Evolutionary conservation across 441 rosid species (phyloP).

Genomic region (Mallotus japonicus): DNA sequence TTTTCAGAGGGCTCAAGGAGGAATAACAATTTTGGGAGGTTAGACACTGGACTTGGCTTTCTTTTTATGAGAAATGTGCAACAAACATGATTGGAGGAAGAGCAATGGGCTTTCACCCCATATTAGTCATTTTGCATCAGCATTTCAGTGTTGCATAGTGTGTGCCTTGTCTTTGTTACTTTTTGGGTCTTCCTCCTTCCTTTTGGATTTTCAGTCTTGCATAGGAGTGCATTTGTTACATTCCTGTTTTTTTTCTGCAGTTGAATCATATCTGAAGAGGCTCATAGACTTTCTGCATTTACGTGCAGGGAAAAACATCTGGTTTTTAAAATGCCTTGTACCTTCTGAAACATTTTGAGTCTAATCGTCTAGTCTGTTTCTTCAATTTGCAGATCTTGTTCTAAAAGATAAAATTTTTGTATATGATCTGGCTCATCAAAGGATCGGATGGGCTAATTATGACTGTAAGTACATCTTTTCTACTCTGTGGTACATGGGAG

Average conservation of each 20-base stretch:
- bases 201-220: not conserved
- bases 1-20: conserved; percentile 56
- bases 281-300: not conserved
- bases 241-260: not conserved
- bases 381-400: conserved; percentile 69
- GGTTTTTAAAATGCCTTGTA: not conserved
- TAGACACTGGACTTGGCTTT: conserved; percentile 19
- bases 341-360: not conserved
- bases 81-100: not conserved
- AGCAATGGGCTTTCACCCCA: too few relatives aligned
- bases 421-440: conserved; percentile 80
- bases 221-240: not conserved
- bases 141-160: not conserved
- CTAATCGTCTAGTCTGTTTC: conserved; percentile 10
- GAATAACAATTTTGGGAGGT: conserved; percentile 88
- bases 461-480: conserved; percentile 57
- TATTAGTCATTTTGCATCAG: not conserved
- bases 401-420: conserved; percentile 88
- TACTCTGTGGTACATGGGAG: not conserved
- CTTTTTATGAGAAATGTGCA: not conserved
- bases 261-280: not conserved
- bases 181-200: not conserved
- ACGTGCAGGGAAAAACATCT: not conserved
- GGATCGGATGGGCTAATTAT: conserved; percentile 90
- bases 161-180: not conserved